Conservation (phyloP, 208 protist species). For the Tritrichomonas musculus region DNA sequence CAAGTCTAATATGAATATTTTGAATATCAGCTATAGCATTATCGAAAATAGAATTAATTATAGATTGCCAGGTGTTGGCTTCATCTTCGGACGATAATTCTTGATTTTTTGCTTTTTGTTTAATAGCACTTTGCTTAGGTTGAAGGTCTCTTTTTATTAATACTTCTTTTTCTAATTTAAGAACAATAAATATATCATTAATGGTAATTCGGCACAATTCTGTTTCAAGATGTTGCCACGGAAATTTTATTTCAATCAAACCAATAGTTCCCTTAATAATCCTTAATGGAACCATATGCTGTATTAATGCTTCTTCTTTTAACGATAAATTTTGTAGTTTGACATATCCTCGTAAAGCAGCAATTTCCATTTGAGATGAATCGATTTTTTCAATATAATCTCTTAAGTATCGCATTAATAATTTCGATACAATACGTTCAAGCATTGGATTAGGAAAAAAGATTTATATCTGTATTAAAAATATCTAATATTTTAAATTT, state of each 20-base stretch:
- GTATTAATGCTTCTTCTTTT: background rate
- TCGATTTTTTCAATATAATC: background rate
- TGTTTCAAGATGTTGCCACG: background rate
- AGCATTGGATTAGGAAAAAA: background rate
- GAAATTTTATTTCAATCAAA: background rate
- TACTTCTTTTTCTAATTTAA: background rate
- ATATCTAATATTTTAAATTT: too few species aligned
- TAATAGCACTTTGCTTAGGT: background rate
- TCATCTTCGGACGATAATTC: background rate
- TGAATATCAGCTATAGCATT: background rate
- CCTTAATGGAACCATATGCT: background rate
- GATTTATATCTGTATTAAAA: too few species aligned
- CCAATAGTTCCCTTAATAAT: background rate
- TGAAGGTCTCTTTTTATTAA: background rate
- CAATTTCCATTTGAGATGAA: background rate
- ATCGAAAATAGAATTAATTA: background rate
- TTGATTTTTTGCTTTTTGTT: background rate
- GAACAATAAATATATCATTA: background rate
- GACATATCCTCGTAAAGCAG: background rate
- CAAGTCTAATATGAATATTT: slow-evolving; percentile 1
- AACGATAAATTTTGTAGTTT: background rate
- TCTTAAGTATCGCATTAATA: background rate
- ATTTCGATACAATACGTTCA: background rate
- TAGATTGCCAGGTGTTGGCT: background rate
- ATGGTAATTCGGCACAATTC: background rate